phyloP scores from a whole-genome alignment of 768 basidiomycete species.

The Austroboletus festivus region DNA sequence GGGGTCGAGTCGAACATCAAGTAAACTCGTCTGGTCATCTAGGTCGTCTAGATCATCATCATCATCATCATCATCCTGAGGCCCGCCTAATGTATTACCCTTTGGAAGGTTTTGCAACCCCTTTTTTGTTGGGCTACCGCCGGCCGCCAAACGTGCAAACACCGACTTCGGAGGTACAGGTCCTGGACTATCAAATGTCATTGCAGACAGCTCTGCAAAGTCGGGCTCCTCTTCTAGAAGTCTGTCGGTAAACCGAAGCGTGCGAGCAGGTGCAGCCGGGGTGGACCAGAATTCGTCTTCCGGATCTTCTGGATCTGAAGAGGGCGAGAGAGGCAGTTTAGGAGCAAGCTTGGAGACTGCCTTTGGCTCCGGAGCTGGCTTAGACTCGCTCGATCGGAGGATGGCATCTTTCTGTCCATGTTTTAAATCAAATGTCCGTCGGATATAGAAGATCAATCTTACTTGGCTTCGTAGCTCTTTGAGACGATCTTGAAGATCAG shows the following conservation, averaged over 20 bases:
- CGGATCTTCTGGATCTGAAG: conserved; percentile 32
- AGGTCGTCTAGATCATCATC: conserved; percentile 2
- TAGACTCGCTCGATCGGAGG: conserved; percentile 22
- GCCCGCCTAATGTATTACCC: conserved; percentile 7
- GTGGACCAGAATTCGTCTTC: conserved; percentile 67
- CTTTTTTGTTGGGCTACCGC: conserved; percentile 8
- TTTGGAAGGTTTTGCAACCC: neutral
- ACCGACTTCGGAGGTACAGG: conserved; percentile 31
- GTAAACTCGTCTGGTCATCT: conserved; percentile 13
- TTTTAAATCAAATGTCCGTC: neutral
- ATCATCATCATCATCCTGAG: conserved; percentile 1
- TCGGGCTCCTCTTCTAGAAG: conserved; percentile 63
- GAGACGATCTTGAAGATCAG: conserved; percentile 41
- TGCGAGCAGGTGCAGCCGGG: conserved; percentile 49
- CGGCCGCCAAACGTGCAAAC: conserved; percentile 22
- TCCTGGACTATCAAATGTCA: conserved; percentile 47
- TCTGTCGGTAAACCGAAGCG: conserved; percentile 61
- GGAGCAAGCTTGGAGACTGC: conserved; percentile 4
- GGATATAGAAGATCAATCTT: conserved; percentile 8
- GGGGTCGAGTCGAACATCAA: conserved; percentile 9
- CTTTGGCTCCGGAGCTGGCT: conserved; percentile 9
- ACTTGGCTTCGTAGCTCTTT: conserved; percentile 41
- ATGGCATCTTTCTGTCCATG: conserved; percentile 27
- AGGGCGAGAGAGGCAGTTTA: conserved; percentile 17
- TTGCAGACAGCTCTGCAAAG: conserved; percentile 45